Conservation (phyloP, 176 grass and related monocot genomes). For the Bromus sterilis region DNA sequence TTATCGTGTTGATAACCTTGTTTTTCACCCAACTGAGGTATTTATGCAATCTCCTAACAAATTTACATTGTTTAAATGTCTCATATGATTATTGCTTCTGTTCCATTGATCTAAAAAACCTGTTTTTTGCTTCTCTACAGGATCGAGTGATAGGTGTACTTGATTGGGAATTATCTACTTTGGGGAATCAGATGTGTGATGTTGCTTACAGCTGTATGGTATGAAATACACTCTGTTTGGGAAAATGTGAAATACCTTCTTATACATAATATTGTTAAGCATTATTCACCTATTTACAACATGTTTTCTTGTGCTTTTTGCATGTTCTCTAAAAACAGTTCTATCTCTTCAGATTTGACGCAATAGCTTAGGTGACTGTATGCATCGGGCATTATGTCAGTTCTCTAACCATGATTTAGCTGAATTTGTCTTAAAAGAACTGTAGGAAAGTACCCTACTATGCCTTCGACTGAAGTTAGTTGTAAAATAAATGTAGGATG, state of each 20-base stretch:
- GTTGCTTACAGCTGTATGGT: slow-evolving; percentile 88
- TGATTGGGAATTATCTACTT: slow-evolving; percentile 98
- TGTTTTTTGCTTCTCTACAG: slow-evolving; percentile 28
- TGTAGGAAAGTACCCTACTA: not conserved
- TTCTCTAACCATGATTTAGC: not conserved
- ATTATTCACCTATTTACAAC: not conserved
- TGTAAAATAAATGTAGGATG: not conserved
- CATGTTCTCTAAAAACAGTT: not conserved
- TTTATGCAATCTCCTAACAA: not conserved
- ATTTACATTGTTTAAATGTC: not conserved
- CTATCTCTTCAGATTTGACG: not conserved
- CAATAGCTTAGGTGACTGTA: not conserved
- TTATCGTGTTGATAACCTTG: slow-evolving; percentile 79
- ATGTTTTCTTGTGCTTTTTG: not conserved
- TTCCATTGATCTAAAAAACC: not conserved
- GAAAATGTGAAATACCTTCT: not conserved
- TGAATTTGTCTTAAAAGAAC: not conserved
- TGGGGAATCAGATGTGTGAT: slow-evolving; percentile 99
- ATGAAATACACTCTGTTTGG: not conserved
- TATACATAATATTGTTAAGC: not conserved
- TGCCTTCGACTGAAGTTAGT: not conserved
- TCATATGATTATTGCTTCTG: not conserved
- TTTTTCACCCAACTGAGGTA: slow-evolving; percentile 86
- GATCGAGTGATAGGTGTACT: slow-evolving; percentile 88
- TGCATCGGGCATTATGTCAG: not conserved